Percentiles rank a stretch among this genome's conserved stretches.
Conservation (phyloP, 148 eudicot genomes). For the Hydrangea macrophylla region DNA sequence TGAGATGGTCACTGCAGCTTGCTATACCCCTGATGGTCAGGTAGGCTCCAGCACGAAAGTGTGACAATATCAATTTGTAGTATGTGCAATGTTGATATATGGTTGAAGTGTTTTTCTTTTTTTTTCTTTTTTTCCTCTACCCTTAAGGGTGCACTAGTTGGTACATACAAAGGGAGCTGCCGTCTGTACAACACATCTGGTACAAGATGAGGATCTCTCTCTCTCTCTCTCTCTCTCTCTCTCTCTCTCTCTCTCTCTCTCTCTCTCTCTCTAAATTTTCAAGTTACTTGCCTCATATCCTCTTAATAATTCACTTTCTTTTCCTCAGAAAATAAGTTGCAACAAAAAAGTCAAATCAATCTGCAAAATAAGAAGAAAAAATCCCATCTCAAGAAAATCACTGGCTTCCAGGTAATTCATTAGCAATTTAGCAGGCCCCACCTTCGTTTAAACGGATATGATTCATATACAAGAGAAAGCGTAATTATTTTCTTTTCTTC, state of each 20-base stretch:
- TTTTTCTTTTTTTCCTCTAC: no score
- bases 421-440: no score
- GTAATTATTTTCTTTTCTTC: background rate
- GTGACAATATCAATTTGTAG: background rate
- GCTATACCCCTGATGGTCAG: conserved; percentile 97
- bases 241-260: conserved; percentile 14
- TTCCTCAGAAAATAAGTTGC: conserved; percentile 68
- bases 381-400: conserved; percentile 80
- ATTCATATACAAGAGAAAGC: background rate
- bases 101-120: conserved; percentile 15
- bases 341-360: conserved; percentile 61
- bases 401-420: conserved; percentile 77
- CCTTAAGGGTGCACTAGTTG: conserved; percentile 90
- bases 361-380: conserved; percentile 89
- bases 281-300: background rate
- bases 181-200: conserved; percentile 76
- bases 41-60: conserved; percentile 27
- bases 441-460: background rate
- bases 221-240: conserved; percentile 14
- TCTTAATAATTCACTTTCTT: conserved; percentile 2
- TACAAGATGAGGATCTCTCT: conserved; percentile 21
- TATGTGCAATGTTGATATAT: conserved; percentile 4
- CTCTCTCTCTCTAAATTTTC: background rate
- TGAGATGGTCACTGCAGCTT: conserved; percentile 99
- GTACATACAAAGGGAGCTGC: conserved; percentile 93